A percentile compares a stretch with the other conserved stretches of the same genome.
phyloP scores from a whole-genome alignment of 2,329 filamentous ascomycete species.

The Epicoccum nigrum region DNA sequence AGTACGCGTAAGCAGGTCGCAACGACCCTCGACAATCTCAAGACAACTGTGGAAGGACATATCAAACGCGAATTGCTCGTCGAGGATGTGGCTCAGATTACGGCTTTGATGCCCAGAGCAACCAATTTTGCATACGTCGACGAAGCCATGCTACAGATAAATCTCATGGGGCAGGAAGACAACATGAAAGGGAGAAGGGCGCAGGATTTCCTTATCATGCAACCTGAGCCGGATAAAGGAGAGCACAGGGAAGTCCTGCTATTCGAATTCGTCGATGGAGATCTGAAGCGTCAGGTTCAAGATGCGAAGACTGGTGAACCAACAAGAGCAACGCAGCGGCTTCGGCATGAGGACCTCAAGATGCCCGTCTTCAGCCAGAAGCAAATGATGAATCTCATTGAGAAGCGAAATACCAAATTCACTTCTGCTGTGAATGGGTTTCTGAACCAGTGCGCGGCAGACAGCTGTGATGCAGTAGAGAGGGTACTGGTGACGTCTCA shows the following conservation, averaged over 20 bases:
- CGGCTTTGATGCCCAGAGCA: slow-evolving; percentile 74
- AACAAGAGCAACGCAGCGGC: slow-evolving; percentile 68
- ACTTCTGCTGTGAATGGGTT: slow-evolving; percentile 76
- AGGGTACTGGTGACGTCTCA: slow-evolving; percentile 66
- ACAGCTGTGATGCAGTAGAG: slow-evolving; percentile 70
- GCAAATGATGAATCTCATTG: slow-evolving; percentile 87
- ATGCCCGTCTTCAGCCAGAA: slow-evolving; percentile 94
- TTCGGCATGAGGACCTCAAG: slow-evolving; percentile 79
- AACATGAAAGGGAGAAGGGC: slow-evolving; percentile 65
- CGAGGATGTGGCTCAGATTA: slow-evolving; percentile 83
- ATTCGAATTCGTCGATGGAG: slow-evolving; percentile 92
- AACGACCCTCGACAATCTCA: slow-evolving; percentile 90
- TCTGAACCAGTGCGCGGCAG: slow-evolving; percentile 72
- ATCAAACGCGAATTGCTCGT: slow-evolving; percentile 72
- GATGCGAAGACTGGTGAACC: slow-evolving; percentile 76
- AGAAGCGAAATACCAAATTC: slow-evolving; percentile 87
- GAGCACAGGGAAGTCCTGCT: slow-evolving; percentile 73
- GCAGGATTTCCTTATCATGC: slow-evolving; percentile 50
- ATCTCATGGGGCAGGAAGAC: slow-evolving; percentile 73
- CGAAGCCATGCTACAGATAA: slow-evolving; percentile 79
- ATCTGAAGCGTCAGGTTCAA: slow-evolving; percentile 80
- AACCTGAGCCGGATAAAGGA: slow-evolving; percentile 47
- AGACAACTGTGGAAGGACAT: slow-evolving; percentile 81
- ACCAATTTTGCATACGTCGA: slow-evolving; percentile 88
- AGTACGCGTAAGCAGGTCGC: slow-evolving; percentile 89